Percentiles rank a stretch among this genome's conserved stretches.
Conservation (phyloP, 2,329 filamentous ascomycete genomes). For the Capronia epimyces region DNA sequence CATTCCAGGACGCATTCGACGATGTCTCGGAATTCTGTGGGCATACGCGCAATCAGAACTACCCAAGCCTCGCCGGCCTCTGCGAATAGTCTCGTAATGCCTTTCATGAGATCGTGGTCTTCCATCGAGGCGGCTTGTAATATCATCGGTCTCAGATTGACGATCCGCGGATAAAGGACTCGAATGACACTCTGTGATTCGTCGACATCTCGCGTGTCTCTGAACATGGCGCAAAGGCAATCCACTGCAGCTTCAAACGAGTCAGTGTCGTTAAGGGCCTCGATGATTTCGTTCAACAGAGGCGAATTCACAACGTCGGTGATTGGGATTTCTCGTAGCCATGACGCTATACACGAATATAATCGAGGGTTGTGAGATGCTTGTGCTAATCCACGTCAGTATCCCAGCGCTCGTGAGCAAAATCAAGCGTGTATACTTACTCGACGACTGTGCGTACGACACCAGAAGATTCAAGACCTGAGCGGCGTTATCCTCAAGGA, state of each 20-base stretch:
- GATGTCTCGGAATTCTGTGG: conserved; percentile 71
- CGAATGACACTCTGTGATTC: conserved; percentile 79
- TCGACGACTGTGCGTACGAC: conserved; percentile 85
- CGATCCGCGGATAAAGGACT: conserved; percentile 71
- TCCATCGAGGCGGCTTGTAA: conserved; percentile 68
- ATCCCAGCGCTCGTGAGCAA: conserved; percentile 4
- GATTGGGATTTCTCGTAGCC: conserved; percentile 88
- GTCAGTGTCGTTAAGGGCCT: conserved; percentile 66
- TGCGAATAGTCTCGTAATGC: conserved; percentile 81
- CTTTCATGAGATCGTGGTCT: conserved; percentile 79
- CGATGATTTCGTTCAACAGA: conserved; percentile 73
- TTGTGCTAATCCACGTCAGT: conserved; percentile 48
- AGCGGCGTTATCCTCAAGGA: conserved; percentile 83
- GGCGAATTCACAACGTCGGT: conserved; percentile 78
- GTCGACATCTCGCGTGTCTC: conserved; percentile 89
- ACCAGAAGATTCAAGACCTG: conserved; percentile 82
- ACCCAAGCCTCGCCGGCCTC: conserved; percentile 95
- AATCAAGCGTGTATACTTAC: conserved; percentile 49
- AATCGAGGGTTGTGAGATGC: conserved; percentile 83
- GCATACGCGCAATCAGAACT: conserved; percentile 79
- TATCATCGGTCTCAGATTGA: conserved; percentile 72
- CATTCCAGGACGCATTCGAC: conserved; percentile 93
- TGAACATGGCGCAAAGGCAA: conserved; percentile 84
- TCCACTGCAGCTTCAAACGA: conserved; percentile 87
- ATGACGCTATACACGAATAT: conserved; percentile 92